These are phyloP conservation scores for Mortierella sp. DNA, from an alignment of 371 early-diverging fungal species.

Conservation along the genomic window DNA sequence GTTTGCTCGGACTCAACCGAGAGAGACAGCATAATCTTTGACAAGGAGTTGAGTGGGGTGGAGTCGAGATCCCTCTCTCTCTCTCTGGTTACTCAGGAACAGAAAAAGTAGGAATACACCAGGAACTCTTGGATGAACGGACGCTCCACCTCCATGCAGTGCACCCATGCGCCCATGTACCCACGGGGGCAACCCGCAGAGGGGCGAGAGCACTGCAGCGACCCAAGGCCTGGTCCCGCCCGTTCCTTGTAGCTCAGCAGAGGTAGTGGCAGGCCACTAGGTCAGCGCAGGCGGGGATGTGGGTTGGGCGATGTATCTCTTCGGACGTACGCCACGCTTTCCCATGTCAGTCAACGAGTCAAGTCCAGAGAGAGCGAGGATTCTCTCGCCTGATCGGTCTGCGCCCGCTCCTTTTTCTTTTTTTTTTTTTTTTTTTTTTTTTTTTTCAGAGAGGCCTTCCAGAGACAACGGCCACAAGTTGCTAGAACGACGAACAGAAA, in stretches of 20 bases:
- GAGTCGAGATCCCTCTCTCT: no score
- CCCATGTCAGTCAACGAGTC: not conserved
- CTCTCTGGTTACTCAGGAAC: no score
- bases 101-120: no score
- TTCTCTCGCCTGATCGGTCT: slow-evolving; percentile 1
- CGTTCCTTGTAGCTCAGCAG: not conserved
- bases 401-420: not conserved
- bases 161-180: no score
- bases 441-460: slow-evolving; percentile 5
- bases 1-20: no score
- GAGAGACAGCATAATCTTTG: no score
- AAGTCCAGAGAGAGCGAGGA: not conserved
- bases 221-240: not conserved
- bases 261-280: no score
- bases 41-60: no score
- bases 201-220: not conserved
- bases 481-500: no score
- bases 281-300: no score
- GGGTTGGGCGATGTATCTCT: slow-evolving; percentile 19
- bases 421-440: not conserved
- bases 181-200: not conserved
- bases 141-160: no score
- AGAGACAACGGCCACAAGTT: not conserved
- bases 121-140: no score
- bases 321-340: slow-evolving; percentile 53